Percentiles rank a stretch among this genome's conserved stretches.
These are phyloP conservation scores for Erucastrum elatum DNA, from an alignment of 345 rosid species.

Conservation along the genomic window DNA sequence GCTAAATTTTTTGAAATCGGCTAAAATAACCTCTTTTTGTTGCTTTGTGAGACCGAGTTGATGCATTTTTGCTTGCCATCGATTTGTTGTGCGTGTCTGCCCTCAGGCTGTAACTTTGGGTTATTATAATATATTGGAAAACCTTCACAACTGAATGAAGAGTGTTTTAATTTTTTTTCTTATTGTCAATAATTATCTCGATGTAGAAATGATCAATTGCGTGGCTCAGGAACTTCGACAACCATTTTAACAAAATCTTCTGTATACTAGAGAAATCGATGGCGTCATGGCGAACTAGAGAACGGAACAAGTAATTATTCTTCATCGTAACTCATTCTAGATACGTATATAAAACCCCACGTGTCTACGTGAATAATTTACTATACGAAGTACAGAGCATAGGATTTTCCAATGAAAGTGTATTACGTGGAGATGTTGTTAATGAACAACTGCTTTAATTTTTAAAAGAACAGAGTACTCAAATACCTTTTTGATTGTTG, in stretches of 20 bases:
- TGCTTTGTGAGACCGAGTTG: constrained; percentile 1
- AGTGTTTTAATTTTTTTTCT: background rate
- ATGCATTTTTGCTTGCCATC: too few species aligned
- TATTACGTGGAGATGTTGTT: too few species aligned
- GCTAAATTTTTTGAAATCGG: too few species aligned
- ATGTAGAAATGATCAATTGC: background rate
- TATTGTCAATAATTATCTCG: background rate
- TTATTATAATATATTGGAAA: too few species aligned
- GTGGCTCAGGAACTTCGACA: background rate
- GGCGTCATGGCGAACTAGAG: background rate
- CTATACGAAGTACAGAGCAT: background rate
- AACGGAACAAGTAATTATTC: background rate
- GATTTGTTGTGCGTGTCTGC: too few species aligned
- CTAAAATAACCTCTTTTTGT: background rate
- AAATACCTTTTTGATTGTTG: background rate
- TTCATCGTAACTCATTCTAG: background rate
- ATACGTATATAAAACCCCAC: background rate
- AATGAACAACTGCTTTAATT: background rate
- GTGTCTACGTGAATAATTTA: background rate
- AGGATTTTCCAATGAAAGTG: background rate
- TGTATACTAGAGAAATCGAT: background rate
- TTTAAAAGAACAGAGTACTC: background rate
- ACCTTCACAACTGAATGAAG: background rate
- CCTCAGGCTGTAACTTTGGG: too few species aligned
- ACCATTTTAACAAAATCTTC: background rate